Evolutionary conservation across 169 alveolate genomes (phyloP).

Genomic region (Cytauxzoon felis): DNA sequence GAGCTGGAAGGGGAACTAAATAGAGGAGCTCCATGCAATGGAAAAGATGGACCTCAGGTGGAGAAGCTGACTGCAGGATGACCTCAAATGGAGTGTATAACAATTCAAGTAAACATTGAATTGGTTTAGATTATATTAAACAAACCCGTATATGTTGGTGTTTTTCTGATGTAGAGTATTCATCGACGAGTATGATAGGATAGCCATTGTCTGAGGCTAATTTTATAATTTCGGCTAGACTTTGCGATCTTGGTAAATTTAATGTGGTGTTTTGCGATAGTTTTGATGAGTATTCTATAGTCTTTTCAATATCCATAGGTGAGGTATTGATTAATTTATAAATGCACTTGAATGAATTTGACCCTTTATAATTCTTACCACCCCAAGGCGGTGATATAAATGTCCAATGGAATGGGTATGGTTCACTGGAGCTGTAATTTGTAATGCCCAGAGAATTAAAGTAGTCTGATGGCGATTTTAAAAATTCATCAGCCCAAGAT

Average conservation of each 20-base stretch:
- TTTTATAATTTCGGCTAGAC: constrained; percentile 30
- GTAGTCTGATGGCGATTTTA: constrained; percentile 16
- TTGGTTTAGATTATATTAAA: too few species aligned
- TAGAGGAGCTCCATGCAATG: too few species aligned
- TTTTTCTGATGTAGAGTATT: constrained; percentile 2
- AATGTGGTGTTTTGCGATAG: constrained; percentile 17
- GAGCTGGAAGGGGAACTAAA: too few species aligned
- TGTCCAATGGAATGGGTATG: constrained; percentile 22
- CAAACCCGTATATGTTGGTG: constrained; percentile 1
- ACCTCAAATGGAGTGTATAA: too few species aligned
- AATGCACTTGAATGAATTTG: background rate
- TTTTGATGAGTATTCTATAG: constrained; percentile 6
- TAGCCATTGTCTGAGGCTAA: constrained; percentile 4
- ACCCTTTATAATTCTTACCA: constrained; percentile 39
- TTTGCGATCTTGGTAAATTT: constrained; percentile 49
- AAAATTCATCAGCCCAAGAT: constrained; percentile 16
- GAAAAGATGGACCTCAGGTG: too few species aligned
- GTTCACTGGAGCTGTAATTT: background rate
- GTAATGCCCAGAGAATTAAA: constrained; percentile 21
- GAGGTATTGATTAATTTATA: background rate
- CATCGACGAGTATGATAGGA: constrained; percentile 25
- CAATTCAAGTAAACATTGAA: too few species aligned
- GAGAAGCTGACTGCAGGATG: too few species aligned
- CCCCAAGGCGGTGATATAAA: constrained; percentile 65
- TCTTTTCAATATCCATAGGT: constrained; percentile 14